Percentiles rank a stretch among this genome's conserved stretches.
Conservation (phyloP, 768 basidiomycete species). For the Phanerochaete sordida region DNA sequence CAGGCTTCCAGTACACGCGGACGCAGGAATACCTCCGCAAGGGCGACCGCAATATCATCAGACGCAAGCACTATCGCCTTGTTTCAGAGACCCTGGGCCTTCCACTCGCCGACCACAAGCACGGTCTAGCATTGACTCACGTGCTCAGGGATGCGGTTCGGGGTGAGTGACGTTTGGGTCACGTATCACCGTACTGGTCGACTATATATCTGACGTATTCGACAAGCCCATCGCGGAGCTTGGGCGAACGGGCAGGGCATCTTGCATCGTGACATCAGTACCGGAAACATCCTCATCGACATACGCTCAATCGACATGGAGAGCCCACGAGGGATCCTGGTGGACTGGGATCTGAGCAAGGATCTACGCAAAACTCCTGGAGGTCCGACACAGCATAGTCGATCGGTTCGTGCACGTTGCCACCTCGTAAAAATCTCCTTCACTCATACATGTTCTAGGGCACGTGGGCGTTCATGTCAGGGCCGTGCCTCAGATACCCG, state of each 20-base stretch:
- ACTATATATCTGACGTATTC: background rate
- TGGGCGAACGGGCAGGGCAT: conserved; percentile 1
- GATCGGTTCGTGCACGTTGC: background rate
- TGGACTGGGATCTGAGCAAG: conserved; percentile 6
- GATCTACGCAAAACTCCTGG: background rate
- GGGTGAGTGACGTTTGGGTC: too few relatives aligned
- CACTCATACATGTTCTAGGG: background rate
- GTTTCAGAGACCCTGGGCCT: background rate
- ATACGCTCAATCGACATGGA: background rate
- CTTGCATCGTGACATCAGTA: conserved; percentile 10
- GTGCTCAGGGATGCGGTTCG: background rate
- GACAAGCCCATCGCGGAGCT: conserved; percentile 2
- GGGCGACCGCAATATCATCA: background rate
- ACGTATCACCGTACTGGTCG: too few relatives aligned
- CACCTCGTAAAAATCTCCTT: too few relatives aligned
- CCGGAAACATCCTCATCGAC: conserved; percentile 5
- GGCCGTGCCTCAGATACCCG: background rate
- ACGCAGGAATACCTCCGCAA: background rate
- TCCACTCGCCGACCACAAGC: background rate
- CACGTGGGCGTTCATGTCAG: conserved; percentile 3
- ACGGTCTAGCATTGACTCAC: background rate
- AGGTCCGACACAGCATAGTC: background rate
- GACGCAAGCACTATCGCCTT: background rate
- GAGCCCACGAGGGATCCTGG: background rate
- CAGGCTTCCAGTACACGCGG: background rate